phyloP scores from a whole-genome alignment of 306 rosid species.

The Trifolium pratense region DNA sequence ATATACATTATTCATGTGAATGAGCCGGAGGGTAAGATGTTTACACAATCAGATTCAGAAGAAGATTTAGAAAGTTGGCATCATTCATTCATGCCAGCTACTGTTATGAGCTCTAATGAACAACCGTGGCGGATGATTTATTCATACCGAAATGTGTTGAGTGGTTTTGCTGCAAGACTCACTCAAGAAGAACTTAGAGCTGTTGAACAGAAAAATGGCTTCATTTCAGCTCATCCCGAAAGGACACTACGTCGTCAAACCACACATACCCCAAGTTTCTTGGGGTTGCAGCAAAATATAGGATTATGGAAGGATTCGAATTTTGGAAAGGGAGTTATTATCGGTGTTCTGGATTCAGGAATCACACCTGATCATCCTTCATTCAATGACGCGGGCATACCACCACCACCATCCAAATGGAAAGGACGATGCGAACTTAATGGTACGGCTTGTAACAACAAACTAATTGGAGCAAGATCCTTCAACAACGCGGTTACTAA shows the following conservation, averaged over 20 bases:
- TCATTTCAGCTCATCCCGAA: slow-evolving; percentile 54
- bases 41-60: slow-evolving; percentile 31
- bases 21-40: slow-evolving; percentile 44
- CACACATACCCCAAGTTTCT: slow-evolving; percentile 60
- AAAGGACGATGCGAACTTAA: slow-evolving; percentile 71
- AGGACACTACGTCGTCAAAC: slow-evolving; percentile 55
- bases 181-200: slow-evolving; percentile 54
- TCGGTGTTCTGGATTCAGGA: slow-evolving; percentile 78
- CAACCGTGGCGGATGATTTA: slow-evolving; percentile 45
- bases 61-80: slow-evolving; percentile 64
- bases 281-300: slow-evolving; percentile 56
- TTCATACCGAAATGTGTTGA: slow-evolving; percentile 54
- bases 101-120: slow-evolving; percentile 34
- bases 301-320: slow-evolving; percentile 72
- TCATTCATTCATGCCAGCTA: slow-evolving; percentile 59
- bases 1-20: slow-evolving; percentile 60
- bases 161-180: slow-evolving; percentile 75
- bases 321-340: slow-evolving; percentile 66
- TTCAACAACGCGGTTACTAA: slow-evolving; percentile 44
- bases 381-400: slow-evolving; percentile 62
- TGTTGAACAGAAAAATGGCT: slow-evolving; percentile 55
- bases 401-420: slow-evolving; percentile 79
- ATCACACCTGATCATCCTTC: slow-evolving; percentile 65
- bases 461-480: slow-evolving; percentile 71
- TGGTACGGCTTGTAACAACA: slow-evolving; percentile 64